Conservation (phyloP, 371 early-diverging fungal genomes). For the Mortierella sp. region DNA sequence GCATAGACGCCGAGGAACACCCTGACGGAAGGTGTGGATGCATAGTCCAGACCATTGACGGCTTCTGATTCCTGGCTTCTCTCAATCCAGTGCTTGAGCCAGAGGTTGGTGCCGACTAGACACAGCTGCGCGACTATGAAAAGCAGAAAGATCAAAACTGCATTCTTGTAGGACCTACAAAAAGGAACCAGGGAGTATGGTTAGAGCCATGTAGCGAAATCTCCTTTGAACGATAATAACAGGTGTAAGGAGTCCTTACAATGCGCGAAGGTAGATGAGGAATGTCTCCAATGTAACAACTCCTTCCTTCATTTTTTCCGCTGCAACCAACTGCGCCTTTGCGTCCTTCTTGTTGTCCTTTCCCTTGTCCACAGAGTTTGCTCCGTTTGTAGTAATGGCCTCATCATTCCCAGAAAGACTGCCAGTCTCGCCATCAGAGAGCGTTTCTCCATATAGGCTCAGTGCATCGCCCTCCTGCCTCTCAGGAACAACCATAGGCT, state of each 20-base stretch:
- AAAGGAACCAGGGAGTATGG: not conserved
- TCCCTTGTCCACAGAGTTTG: not conserved
- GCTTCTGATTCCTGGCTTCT: constrained; percentile 1
- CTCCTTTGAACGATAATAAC: too few relatives aligned
- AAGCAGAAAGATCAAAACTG: constrained; percentile 2
- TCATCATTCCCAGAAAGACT: not conserved
- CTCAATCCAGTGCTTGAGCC: constrained; percentile 43
- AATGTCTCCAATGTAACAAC: constrained; percentile 9
- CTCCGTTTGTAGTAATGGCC: not conserved
- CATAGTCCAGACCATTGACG: not conserved
- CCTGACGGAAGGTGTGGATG: not conserved
- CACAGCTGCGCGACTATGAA: constrained; percentile 30
- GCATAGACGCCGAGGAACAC: constrained; percentile 35
- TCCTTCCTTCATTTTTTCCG: constrained; percentile 28
- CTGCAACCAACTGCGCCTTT: constrained; percentile 24
- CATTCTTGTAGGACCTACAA: constrained; percentile 9
- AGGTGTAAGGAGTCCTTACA: too few relatives aligned
- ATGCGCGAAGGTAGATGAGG: constrained; percentile 12
- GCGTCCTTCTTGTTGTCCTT: constrained; percentile 14
- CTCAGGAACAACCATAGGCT: not conserved
- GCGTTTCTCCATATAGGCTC: too few relatives aligned
- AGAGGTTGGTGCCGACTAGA: constrained; percentile 26
- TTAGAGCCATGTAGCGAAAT: too few relatives aligned
- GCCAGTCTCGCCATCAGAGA: not conserved
- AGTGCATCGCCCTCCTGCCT: too few relatives aligned